Percentiles rank a stretch among this genome's conserved stretches.
Conservation (phyloP, 345 rosid species). For the Hypericum perforatum region DNA sequence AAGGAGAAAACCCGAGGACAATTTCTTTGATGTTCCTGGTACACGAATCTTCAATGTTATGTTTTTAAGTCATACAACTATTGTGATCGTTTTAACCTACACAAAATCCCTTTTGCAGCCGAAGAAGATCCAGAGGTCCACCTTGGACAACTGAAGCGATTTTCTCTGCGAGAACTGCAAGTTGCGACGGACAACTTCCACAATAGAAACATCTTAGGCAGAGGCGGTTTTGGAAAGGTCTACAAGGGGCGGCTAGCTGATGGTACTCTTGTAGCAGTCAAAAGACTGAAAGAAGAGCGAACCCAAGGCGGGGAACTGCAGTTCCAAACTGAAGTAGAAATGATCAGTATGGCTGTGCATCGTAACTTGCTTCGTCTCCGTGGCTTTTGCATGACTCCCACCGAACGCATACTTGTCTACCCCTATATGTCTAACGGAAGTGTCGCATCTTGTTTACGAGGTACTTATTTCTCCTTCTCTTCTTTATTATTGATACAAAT, state of each 20-base stretch:
- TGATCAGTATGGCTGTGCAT: conserved; percentile 95
- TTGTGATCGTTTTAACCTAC: conserved; percentile 7
- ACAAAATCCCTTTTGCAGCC: conserved; percentile 39
- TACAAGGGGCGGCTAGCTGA: conserved; percentile 80
- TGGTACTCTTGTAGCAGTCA: conserved; percentile 71
- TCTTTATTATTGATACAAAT: background rate
- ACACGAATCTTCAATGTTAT: conserved; percentile 15
- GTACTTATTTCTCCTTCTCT: conserved; percentile 24
- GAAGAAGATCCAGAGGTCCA: conserved; percentile 95
- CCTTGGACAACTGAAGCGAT: conserved; percentile 83
- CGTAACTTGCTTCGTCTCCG: conserved; percentile 73
- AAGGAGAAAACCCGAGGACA: conserved; percentile 67
- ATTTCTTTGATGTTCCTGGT: conserved; percentile 97
- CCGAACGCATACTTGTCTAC: conserved; percentile 84
- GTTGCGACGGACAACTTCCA: conserved; percentile 81
- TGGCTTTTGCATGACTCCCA: conserved; percentile 95
- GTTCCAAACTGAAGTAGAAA: conserved; percentile 91
- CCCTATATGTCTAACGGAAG: conserved; percentile 90
- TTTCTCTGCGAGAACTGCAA: conserved; percentile 72
- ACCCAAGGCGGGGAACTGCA: conserved; percentile 79
- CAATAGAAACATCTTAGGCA: conserved; percentile 58
- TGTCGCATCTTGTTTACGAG: conserved; percentile 91
- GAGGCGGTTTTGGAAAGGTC: conserved; percentile 89
- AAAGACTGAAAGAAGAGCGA: conserved; percentile 83
- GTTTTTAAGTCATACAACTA: background rate